A percentile compares a stretch with the other conserved stretches of the same genome.
phyloP scores from a whole-genome alignment of 1,139 yeast species.

The Magnusiomyces paraingens region DNA sequence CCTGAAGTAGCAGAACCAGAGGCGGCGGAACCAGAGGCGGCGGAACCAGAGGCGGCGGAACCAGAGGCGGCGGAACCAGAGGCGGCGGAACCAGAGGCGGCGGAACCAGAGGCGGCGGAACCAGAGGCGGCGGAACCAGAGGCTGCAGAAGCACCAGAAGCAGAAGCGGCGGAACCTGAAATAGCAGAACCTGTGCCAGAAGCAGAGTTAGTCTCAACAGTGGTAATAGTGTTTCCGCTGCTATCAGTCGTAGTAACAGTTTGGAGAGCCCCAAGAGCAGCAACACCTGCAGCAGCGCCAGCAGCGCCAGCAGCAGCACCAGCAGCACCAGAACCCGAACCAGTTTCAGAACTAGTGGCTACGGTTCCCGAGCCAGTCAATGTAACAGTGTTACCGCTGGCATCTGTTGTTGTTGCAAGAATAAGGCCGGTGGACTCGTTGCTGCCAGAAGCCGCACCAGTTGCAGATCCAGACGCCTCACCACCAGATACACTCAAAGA shows the following conservation, averaged over 20 bases:
- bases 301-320: constrained; percentile 3
- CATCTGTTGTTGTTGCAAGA: constrained; percentile 5
- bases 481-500: constrained; percentile 5
- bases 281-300: constrained; percentile 4
- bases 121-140: background rate
- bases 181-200: background rate
- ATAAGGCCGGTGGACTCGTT: constrained; percentile 6
- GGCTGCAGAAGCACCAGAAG: background rate
- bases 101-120: background rate
- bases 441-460: constrained; percentile 7
- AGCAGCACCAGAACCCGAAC: constrained; percentile 1
- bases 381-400: constrained; percentile 6
- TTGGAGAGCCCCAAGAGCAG: background rate
- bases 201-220: constrained; percentile 5
- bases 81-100: background rate
- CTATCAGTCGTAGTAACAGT: constrained; percentile 1
- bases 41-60: background rate
- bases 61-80: constrained; percentile 1
- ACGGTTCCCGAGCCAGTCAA: constrained; percentile 2
- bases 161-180: constrained; percentile 1
- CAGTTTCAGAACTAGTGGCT: background rate
- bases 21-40: background rate
- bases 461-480: constrained; percentile 8
- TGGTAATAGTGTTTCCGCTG: background rate
- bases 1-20: background rate